These are phyloP conservation scores for Pseudogymnoascus sp. DNA, from an alignment of 2,329 filamentous ascomycete genomes.

Conservation along the genomic window DNA sequence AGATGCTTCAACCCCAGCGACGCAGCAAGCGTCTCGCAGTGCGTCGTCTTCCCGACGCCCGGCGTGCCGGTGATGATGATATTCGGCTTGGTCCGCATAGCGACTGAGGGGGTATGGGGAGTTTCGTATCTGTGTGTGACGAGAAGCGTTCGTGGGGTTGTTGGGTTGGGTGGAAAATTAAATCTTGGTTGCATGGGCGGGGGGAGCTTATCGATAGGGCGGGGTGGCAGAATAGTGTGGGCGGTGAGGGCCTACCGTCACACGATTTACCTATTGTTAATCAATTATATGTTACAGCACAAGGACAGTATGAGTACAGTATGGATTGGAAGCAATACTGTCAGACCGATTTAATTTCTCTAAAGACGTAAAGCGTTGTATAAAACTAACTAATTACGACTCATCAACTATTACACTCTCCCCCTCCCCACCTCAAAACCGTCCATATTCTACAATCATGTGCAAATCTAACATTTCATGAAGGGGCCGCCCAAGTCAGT, in stretches of 20 bases:
- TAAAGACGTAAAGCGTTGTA: neutral
- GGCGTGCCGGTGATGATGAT: slow-evolving; percentile 94
- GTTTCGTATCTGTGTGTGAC: neutral
- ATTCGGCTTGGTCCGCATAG: slow-evolving; percentile 58
- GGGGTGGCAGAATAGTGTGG: slow-evolving; percentile 8
- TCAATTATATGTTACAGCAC: no score
- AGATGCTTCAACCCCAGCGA: slow-evolving; percentile 72
- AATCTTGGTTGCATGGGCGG: neutral
- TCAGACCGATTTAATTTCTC: neutral
- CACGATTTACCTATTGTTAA: neutral
- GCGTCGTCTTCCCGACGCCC: slow-evolving; percentile 90
- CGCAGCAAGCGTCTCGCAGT: slow-evolving; percentile 72
- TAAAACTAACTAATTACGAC: neutral
- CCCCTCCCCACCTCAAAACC: neutral
- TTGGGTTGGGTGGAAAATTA: neutral
- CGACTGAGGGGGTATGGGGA: slow-evolving; percentile 13
- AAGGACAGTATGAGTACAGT: neutral
- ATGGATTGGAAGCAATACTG: neutral
- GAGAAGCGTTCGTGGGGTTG: neutral
- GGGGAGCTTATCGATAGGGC: slow-evolving; percentile 10
- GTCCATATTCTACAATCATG: neutral
- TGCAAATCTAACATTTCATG: slow-evolving; percentile 6
- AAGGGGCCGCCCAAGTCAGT: neutral
- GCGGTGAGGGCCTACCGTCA: neutral
- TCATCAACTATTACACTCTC: neutral